phyloP scores from a whole-genome alignment of 768 basidiomycete genomes.

The Collybia sp. region DNA sequence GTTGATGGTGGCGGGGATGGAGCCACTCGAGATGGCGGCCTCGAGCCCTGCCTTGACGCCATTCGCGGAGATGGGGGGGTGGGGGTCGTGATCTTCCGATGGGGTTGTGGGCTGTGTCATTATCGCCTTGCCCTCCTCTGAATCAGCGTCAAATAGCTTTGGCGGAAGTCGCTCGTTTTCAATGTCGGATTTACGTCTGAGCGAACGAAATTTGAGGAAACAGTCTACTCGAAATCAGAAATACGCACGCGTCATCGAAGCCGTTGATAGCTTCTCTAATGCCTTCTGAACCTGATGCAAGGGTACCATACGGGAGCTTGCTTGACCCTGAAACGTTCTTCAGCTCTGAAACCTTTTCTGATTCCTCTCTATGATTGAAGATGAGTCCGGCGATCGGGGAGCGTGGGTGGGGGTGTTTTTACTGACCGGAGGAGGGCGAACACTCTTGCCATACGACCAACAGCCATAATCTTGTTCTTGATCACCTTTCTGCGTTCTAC shows the following conservation, averaged over 20 bases:
- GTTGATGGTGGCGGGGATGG: constrained; percentile 20
- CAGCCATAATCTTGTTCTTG: constrained; percentile 98
- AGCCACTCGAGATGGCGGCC: constrained; percentile 26
- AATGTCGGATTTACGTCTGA: constrained; percentile 93
- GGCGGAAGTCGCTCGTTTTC: constrained; percentile 99
- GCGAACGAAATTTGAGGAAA: background rate
- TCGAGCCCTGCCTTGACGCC: constrained; percentile 42
- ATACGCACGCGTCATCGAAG: constrained; percentile 92
- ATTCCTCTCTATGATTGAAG: constrained; percentile 72
- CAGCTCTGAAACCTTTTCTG: constrained; percentile 94
- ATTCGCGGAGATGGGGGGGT: constrained; percentile 41
- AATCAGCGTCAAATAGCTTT: constrained; percentile 81
- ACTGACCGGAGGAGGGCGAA: constrained; percentile 91
- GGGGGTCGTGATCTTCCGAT: constrained; percentile 35
- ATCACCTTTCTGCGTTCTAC: constrained; percentile 84
- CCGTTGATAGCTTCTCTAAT: constrained; percentile 92
- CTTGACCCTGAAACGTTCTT: constrained; percentile 81
- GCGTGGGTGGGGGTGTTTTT: too few relatives aligned
- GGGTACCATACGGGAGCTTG: constrained; percentile 76
- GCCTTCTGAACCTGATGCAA: constrained; percentile 87
- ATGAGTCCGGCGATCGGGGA: background rate
- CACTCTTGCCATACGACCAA: constrained; percentile 93
- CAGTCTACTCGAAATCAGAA: background rate
- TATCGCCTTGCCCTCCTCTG: constrained; percentile 66
- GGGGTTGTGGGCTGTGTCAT: constrained; percentile 56